These are phyloP conservation scores for Cercospora sp. DNA, from an alignment of 2,329 filamentous ascomycete species.

Conservation along the genomic window DNA sequence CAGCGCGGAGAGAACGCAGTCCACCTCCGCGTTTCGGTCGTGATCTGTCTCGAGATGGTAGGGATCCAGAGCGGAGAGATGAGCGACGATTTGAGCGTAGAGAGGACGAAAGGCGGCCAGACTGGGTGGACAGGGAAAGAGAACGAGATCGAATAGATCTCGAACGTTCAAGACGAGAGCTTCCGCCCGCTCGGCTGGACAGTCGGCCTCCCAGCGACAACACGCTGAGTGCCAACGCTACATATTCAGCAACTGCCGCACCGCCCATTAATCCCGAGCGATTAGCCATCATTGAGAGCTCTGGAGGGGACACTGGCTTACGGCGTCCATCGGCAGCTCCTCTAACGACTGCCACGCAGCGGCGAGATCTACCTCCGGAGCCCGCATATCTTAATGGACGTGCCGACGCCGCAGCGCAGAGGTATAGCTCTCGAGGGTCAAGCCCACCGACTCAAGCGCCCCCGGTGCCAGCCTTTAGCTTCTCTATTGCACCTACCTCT, in stretches of 20 bases:
- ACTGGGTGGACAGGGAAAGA: constrained; percentile 42
- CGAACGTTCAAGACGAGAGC: constrained; percentile 37
- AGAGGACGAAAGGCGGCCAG: constrained; percentile 44
- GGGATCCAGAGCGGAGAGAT: constrained; percentile 43
- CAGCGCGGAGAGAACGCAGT: constrained; percentile 46
- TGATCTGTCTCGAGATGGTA: constrained; percentile 42
- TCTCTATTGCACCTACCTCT: constrained; percentile 36
- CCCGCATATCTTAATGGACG: constrained; percentile 49
- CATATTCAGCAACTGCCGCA: constrained; percentile 24
- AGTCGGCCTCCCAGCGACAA: constrained; percentile 32
- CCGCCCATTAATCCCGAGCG: constrained; percentile 37
- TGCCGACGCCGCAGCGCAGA: constrained; percentile 48
- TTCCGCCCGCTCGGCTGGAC: constrained; percentile 34
- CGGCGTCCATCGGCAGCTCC: constrained; percentile 28
- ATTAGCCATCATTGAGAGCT: constrained; percentile 37
- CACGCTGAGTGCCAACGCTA: constrained; percentile 22
- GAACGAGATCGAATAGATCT: constrained; percentile 44
- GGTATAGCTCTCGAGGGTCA: constrained; percentile 48
- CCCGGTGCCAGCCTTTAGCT: constrained; percentile 55
- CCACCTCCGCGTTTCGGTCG: constrained; percentile 57
- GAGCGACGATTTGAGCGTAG: constrained; percentile 49
- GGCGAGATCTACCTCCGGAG: constrained; percentile 42
- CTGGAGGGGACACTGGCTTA: constrained; percentile 32
- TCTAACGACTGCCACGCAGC: constrained; percentile 17
- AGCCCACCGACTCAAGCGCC: constrained; percentile 57